These are phyloP conservation scores for Pythium insidiosum DNA, from an alignment of 352 stramenopile species.

Conservation along the genomic window DNA sequence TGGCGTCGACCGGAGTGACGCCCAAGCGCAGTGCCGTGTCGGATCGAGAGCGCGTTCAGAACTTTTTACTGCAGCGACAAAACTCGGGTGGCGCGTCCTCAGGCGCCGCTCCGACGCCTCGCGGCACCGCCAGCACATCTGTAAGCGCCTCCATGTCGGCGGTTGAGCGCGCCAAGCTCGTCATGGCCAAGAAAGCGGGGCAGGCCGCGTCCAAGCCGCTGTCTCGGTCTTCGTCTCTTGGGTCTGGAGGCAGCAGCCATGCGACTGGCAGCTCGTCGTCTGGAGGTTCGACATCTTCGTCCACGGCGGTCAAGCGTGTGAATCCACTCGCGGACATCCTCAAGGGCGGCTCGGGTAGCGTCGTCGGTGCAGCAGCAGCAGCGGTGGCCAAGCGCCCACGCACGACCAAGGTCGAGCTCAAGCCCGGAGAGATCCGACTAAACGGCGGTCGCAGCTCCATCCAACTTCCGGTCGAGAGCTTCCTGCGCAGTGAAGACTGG, in stretches of 20 bases:
- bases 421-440: constrained; percentile 70
- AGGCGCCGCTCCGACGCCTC: background rate
- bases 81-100: constrained; percentile 10
- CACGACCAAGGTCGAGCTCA: constrained; percentile 55
- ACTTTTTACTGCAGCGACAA: constrained; percentile 49
- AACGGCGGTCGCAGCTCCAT: constrained; percentile 67
- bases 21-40: constrained; percentile 41
- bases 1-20: constrained; percentile 15
- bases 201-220: constrained; percentile 15
- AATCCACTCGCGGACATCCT: constrained; percentile 77
- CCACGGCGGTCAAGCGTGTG: constrained; percentile 47
- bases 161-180: constrained; percentile 59
- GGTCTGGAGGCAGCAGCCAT: too few relatives aligned
- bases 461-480: constrained; percentile 70
- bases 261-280: too few relatives aligned
- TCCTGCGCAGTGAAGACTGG: constrained; percentile 71
- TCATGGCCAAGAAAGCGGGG: constrained; percentile 69
- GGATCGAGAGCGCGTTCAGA: constrained; percentile 54
- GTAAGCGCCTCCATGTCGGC: constrained; percentile 40
- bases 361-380: constrained; percentile 40
- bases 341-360: constrained; percentile 55
- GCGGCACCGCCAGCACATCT: background rate
- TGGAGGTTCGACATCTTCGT: background rate
- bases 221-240: constrained; percentile 1
- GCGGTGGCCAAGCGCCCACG: constrained; percentile 50